Evolutionary conservation across 345 rosid genomes (phyloP).

Genomic region (Anastatica hierochuntica): DNA sequence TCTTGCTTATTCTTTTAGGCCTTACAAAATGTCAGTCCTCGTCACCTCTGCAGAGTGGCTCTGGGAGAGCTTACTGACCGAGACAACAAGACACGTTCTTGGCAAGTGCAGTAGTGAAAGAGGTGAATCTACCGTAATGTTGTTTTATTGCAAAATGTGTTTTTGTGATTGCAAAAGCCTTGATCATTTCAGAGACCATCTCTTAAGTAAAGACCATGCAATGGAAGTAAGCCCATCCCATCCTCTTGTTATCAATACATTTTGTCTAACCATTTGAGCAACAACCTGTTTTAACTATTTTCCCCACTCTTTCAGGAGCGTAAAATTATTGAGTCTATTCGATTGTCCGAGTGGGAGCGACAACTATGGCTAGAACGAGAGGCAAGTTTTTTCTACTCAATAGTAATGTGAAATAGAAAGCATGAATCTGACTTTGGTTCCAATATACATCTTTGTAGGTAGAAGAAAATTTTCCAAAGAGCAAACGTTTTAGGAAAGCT

Average conservation of each 20-base stretch:
- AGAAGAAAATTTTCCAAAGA: too few species aligned
- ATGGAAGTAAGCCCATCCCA: neutral
- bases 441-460: too few species aligned
- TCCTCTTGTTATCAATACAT: neutral
- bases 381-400: too few species aligned
- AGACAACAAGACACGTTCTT: neutral
- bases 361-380: too few species aligned
- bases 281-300: too few species aligned
- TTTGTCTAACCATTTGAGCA: too few species aligned
- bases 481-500: too few species aligned
- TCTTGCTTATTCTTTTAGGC: neutral
- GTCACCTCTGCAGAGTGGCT: slow-evolving; percentile 15
- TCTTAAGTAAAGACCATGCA: neutral
- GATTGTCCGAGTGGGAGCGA: too few species aligned
- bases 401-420: too few species aligned
- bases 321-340: too few species aligned
- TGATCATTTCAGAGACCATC: neutral
- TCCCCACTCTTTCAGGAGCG: too few species aligned
- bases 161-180: neutral
- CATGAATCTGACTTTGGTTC: too few species aligned
- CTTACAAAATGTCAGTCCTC: neutral
- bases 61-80: slow-evolving; percentile 9
- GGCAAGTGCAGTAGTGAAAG: neutral
- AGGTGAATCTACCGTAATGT: neutral
- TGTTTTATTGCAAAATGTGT: neutral